Evolutionary conservation across 768 basidiomycete genomes (phyloP).

Genomic region (Sarcodon sp.): DNA sequence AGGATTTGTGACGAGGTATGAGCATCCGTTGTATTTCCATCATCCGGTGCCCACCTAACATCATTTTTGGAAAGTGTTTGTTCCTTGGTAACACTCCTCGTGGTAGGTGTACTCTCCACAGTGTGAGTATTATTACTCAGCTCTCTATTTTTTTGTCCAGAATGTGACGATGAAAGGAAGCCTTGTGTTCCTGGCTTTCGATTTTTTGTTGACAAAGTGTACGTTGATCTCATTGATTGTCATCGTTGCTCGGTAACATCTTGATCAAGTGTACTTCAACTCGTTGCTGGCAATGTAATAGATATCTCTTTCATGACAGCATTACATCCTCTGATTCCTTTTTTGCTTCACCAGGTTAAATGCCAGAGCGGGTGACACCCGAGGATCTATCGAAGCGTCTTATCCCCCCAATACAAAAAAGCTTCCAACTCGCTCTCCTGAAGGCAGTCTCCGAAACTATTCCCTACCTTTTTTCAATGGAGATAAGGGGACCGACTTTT

Average conservation of each 20-base stretch:
- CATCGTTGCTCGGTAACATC: neutral
- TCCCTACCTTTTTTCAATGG: too few species aligned
- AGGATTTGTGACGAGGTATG: neutral
- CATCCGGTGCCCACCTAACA: neutral
- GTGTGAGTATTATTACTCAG: neutral
- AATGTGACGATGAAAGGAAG: constrained; percentile 7
- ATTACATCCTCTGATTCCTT: too few species aligned
- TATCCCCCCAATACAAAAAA: too few species aligned
- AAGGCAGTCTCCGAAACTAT: too few species aligned
- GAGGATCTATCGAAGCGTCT: too few species aligned
- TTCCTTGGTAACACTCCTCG: neutral
- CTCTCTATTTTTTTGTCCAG: constrained; percentile 1
- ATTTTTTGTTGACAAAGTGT: constrained; percentile 12
- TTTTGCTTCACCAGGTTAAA: too few species aligned
- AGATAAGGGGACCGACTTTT: too few species aligned
- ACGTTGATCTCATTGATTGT: neutral
- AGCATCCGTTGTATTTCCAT: neutral
- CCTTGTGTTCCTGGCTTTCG: constrained; percentile 9
- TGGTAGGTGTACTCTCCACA: neutral
- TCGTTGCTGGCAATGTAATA: constrained; percentile 18
- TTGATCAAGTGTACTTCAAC: constrained; percentile 16
- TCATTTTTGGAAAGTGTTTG: neutral
- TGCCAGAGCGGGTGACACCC: too few species aligned
- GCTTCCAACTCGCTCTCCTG: too few species aligned
- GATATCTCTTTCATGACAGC: too few species aligned